Evolutionary conservation across 495 filamentous ascomycete genomes (phyloP), one percentile per base, ranked within the genome.

Genomic region (Aspergillus ellipticus): DNA sequence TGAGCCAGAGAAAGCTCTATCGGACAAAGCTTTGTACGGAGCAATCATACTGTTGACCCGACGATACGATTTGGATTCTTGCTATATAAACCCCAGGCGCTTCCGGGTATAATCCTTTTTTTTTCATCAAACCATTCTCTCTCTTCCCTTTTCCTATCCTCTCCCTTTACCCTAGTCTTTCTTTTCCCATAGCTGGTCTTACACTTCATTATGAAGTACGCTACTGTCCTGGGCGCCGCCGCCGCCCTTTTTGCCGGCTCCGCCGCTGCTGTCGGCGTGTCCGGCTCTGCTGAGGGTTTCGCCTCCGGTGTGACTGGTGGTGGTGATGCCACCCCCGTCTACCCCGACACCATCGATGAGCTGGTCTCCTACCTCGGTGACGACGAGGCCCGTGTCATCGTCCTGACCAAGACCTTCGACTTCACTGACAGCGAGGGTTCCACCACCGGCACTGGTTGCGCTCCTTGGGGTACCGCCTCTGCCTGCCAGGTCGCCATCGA

Each of bases 401-500:
- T 75, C 26, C 67, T 75, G 11, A 43, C 61, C 49, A 66, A 72
- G 66, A 72, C 68, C 42, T 76, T 73, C 53, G 75, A 78, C 63
- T 79, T 75, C 70, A 67, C 58, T 31, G 68, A 63, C 48, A 75
- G 60, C 19, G 76, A 78, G 59, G 76, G 75, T 46, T 73, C 70
- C 10, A 66, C 62, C n/a, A 67, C 67, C 43, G 61, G 45, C 37
- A 74, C 67, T 45, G 79, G 78, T 26, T 81, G 78, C 53, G 69
- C 74, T 43, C 73, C 73, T 19, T 78, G 76, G 73, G 71, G 71
- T 17, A 75, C 74, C 50, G 68, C 47, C 31, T 63, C 62, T 50
- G 74, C 42, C 28, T 80, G 71, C 59, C 82, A 79, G 66, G 51
- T 77, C 47, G 82, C 82, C 41, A 83, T 84, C 59, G 79, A 81